These are phyloP conservation scores for Termitomyces sp. DNA, from an alignment of 768 basidiomycete species.

Conservation along the genomic window DNA sequence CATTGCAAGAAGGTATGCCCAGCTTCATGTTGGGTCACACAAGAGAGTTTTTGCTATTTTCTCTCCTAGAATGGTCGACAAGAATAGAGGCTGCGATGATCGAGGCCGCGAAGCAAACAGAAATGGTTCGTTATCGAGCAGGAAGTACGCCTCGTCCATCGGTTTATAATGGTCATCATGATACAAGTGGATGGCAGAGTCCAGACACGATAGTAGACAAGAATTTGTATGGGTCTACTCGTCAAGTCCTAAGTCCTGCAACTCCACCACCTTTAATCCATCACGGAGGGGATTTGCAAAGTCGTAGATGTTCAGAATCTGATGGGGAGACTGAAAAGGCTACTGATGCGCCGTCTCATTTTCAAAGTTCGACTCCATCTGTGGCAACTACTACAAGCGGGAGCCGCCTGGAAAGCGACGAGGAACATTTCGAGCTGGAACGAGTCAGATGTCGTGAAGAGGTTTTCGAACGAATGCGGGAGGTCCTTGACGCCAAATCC, in stretches of 20 bases:
- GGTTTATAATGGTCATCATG: neutral
- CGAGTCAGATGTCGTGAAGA: neutral
- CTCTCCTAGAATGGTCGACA: conserved; percentile 4
- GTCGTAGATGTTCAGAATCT: neutral
- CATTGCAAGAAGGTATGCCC: conserved; percentile 3
- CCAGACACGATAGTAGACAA: neutral
- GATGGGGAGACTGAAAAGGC: neutral
- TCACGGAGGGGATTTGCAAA: neutral
- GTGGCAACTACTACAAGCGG: neutral
- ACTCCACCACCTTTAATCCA: neutral
- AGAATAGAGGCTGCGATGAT: conserved; percentile 1
- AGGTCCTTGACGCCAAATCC: neutral
- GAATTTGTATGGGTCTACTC: neutral
- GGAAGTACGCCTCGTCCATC: neutral
- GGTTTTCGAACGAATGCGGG: neutral
- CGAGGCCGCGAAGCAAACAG: conserved; percentile 5
- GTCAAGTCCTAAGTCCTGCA: neutral
- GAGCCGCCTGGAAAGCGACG: neutral
- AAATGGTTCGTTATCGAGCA: conserved; percentile 3
- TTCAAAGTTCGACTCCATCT: neutral
- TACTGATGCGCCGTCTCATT: neutral
- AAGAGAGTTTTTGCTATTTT: neutral
- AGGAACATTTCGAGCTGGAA: neutral
- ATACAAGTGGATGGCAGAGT: neutral
- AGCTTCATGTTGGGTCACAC: too few relatives aligned